Percentiles rank a stretch among this genome's conserved stretches.
phyloP scores from a whole-genome alignment of 495 filamentous ascomycete species.

The Tuber melanosporum region DNA sequence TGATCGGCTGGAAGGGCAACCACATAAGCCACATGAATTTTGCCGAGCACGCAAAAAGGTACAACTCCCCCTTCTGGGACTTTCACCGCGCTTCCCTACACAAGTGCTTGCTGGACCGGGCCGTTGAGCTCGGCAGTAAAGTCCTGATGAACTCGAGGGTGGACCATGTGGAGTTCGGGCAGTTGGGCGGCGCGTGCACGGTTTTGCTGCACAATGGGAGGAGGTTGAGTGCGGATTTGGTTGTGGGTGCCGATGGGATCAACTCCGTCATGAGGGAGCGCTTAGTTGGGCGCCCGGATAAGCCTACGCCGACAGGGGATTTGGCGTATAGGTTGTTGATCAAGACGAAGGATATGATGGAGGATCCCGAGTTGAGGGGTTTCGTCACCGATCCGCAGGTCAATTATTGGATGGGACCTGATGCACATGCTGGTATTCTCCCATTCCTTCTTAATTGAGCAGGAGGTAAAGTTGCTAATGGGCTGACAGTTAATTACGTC shows the following conservation, averaged over 20 bases:
- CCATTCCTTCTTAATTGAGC: not conserved
- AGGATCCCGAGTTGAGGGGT: constrained; percentile 48
- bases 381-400: constrained; percentile 54
- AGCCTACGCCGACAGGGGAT: constrained; percentile 57
- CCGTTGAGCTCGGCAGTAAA: constrained; percentile 50
- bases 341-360: constrained; percentile 50
- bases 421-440: constrained; percentile 49
- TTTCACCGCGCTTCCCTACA: constrained; percentile 58
- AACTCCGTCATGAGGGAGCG: constrained; percentile 50
- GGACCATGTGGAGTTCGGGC: constrained; percentile 40
- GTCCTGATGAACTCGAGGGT: constrained; percentile 49
- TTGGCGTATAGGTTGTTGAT: constrained; percentile 61
- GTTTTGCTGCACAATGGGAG: constrained; percentile 42
- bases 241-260: constrained; percentile 57
- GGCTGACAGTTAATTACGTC: constrained; percentile 53
- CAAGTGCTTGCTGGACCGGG: constrained; percentile 49
- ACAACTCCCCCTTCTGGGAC: constrained; percentile 52
- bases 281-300: constrained; percentile 46
- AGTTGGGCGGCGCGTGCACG: constrained; percentile 41
- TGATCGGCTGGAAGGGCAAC: constrained; percentile 47
- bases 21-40: constrained; percentile 45
- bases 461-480: not conserved
- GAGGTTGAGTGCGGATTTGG: constrained; percentile 48
- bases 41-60: constrained; percentile 45
- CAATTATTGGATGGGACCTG: constrained; percentile 62